A percentile compares a stretch with the other conserved stretches of the same genome.
Evolutionary conservation across 140 eudicot genomes (phyloP).

Genomic region (Senecio squalidus): DNA sequence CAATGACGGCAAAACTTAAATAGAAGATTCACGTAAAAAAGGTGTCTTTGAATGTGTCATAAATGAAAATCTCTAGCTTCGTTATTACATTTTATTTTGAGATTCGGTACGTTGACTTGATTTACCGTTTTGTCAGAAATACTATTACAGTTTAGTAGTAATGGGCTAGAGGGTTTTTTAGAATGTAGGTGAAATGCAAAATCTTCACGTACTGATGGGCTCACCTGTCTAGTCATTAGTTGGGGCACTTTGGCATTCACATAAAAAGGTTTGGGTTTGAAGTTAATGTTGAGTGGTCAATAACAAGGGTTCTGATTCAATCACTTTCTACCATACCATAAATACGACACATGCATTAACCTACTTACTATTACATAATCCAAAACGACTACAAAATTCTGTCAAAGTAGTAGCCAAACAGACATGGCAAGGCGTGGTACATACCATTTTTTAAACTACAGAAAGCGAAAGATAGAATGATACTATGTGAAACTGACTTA

Average conservation of each 20-base stretch:
- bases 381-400: too few species aligned
- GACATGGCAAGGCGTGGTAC: too few species aligned
- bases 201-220: background rate
- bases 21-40: background rate
- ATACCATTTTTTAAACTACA: background rate
- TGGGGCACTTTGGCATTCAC: constrained; percentile 12
- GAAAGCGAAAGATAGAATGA: background rate
- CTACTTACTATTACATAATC: too few species aligned
- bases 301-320: too few species aligned
- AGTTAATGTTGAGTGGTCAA: too few species aligned
- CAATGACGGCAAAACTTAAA: background rate
- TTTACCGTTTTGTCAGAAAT: background rate
- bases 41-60: background rate
- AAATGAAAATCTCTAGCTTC: constrained; percentile 3
- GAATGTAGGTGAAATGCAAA: constrained; percentile 2
- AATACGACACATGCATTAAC: too few species aligned
- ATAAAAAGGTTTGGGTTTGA: too few species aligned
- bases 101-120: background rate
- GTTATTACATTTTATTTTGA: background rate
- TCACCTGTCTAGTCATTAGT: background rate
- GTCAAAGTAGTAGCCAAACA: too few species aligned
- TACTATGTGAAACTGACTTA: background rate
- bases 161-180: background rate
- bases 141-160: background rate
- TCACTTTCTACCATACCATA: too few species aligned